Percentiles rank a stretch among this genome's conserved stretches.
Conservation (phyloP, 2,329 filamentous ascomycete genomes). For the Alternaria conjuncta region DNA sequence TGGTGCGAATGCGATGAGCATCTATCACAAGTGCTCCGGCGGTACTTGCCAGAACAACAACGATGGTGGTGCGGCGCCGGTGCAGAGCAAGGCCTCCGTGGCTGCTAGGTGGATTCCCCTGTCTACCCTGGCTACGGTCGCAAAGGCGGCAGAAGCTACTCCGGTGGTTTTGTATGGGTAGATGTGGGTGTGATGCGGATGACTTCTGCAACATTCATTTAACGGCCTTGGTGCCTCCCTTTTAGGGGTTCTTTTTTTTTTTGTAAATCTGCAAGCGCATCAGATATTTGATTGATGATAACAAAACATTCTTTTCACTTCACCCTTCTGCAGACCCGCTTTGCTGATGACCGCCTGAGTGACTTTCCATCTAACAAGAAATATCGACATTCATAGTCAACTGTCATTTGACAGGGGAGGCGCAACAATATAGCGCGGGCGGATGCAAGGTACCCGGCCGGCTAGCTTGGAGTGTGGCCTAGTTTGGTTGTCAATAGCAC, state of each 20-base stretch:
- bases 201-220: not conserved
- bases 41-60: slow-evolving; percentile 12
- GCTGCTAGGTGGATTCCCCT: not conserved
- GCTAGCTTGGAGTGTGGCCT: not conserved
- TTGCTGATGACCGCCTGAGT: not conserved
- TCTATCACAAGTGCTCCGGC: slow-evolving; percentile 28
- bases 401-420: not conserved
- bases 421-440: not conserved
- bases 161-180: not conserved
- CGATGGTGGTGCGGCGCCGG: slow-evolving; percentile 1
- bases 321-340: accelerated
- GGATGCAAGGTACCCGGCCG: slow-evolving; percentile 1
- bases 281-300: not conserved
- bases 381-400: not conserved
- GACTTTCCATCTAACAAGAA: not conserved
- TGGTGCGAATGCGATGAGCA: slow-evolving; percentile 21
- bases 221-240: not conserved
- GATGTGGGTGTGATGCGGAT: not conserved
- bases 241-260: not conserved
- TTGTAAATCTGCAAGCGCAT: not conserved
- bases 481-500: not conserved
- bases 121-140: not conserved
- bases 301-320: not conserved
- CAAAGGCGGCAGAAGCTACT: not conserved
- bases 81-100: not conserved